phyloP scores from a whole-genome alignment of 2,329 filamentous ascomycete species.

The Microdochium paspali region DNA sequence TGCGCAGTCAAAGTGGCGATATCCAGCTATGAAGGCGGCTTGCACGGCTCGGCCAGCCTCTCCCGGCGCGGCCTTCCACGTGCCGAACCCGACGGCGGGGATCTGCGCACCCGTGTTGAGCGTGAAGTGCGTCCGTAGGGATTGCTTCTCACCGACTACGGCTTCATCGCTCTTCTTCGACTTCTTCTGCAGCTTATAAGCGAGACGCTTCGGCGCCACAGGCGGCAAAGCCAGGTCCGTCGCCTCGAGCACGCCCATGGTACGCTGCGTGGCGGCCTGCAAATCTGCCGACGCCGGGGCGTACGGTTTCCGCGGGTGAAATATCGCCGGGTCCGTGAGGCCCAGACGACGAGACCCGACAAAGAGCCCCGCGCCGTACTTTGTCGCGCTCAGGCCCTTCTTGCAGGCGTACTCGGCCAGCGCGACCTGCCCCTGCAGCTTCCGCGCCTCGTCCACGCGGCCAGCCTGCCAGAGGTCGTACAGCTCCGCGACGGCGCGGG shows the following conservation, averaged over 20 bases:
- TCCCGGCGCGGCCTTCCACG: slow-evolving; percentile 19
- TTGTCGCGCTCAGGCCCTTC: slow-evolving; percentile 34
- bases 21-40: slow-evolving; percentile 19
- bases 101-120: slow-evolving; percentile 15
- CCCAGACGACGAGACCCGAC: slow-evolving; percentile 27
- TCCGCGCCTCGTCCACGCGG: slow-evolving; percentile 23
- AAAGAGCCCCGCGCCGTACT: slow-evolving; percentile 34
- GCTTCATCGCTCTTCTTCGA: no score
- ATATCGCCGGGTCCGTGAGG: slow-evolving; percentile 21
- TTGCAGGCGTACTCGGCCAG: slow-evolving; percentile 41
- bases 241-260: slow-evolving; percentile 25
- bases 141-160: background rate
- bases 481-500: slow-evolving; percentile 26
- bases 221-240: slow-evolving; percentile 14
- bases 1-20: slow-evolving; percentile 25
- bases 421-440: slow-evolving; percentile 31
- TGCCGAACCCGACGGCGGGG: slow-evolving; percentile 19
- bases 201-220: background rate
- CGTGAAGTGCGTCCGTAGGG: slow-evolving; percentile 8
- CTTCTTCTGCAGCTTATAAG: no score
- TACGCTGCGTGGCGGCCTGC: slow-evolving; percentile 31
- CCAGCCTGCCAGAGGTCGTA: slow-evolving; percentile 30
- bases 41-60: slow-evolving; percentile 14
- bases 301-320: slow-evolving; percentile 33
- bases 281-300: slow-evolving; percentile 22